Conservation (phyloP, 495 filamentous ascomycete species). For the Thozetella sp. region DNA sequence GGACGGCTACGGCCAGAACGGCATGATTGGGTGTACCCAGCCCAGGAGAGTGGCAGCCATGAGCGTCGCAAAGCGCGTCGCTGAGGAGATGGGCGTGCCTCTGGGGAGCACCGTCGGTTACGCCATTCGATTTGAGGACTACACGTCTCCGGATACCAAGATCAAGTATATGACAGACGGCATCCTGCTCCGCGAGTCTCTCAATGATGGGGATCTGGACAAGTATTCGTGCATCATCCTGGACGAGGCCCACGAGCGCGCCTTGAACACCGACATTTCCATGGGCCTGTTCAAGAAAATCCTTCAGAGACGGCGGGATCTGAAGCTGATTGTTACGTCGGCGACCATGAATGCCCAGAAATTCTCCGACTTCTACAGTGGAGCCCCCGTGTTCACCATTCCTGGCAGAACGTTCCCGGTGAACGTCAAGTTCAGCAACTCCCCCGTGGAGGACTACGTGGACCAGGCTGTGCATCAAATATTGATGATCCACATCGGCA, state of each 20-base stretch:
- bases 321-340: constrained; percentile 97
- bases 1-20: constrained; percentile 83
- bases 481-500: constrained; percentile 94
- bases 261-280: constrained; percentile 94
- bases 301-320: constrained; percentile 81
- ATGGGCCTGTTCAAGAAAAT: constrained; percentile 99
- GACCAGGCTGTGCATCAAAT: constrained; percentile 97
- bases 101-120: constrained; percentile 90
- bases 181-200: constrained; percentile 89
- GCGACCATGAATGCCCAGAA: constrained; percentile 98
- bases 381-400: constrained; percentile 97
- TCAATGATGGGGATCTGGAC: constrained; percentile 90
- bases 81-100: constrained; percentile 98
- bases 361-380: constrained; percentile 95
- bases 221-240: constrained; percentile 99
- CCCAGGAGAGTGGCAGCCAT: constrained; percentile 95
- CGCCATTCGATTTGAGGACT: constrained; percentile 98
- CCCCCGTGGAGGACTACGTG: constrained; percentile 96
- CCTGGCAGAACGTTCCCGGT: constrained; percentile 97
- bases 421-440: constrained; percentile 92
- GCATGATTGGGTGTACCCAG: constrained; percentile 95
- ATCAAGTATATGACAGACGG: constrained; percentile 99
- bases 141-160: constrained; percentile 87
- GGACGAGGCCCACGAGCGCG: constrained; percentile 98
- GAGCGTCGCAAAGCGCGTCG: constrained; percentile 98